phyloP scores from a whole-genome alignment of 768 basidiomycete genomes.

The Cystoderma amianthinum region DNA sequence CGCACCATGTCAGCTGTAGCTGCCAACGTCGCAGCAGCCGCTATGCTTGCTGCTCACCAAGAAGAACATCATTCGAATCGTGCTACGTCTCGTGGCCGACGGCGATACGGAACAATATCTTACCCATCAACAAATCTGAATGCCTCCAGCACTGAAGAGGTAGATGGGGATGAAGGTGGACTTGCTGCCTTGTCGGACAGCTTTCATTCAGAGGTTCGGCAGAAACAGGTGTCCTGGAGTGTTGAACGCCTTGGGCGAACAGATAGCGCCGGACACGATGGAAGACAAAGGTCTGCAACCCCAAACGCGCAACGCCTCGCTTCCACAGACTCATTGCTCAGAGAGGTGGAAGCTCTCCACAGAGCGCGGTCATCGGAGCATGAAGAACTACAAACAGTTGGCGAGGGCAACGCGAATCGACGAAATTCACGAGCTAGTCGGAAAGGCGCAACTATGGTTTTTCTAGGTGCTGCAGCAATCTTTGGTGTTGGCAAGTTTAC shows the following conservation, averaged over 20 bases:
- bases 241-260: slow-evolving; percentile 43
- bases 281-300: slow-evolving; percentile 21
- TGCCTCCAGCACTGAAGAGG: slow-evolving; percentile 15
- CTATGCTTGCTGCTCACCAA: slow-evolving; percentile 60
- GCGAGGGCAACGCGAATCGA: slow-evolving; percentile 15
- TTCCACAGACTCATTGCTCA: slow-evolving; percentile 17
- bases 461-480: slow-evolving; percentile 71
- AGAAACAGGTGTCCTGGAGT: slow-evolving; percentile 63
- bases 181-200: slow-evolving; percentile 62
- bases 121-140: slow-evolving; percentile 3
- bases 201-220: slow-evolving; percentile 67
- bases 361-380: slow-evolving; percentile 37
- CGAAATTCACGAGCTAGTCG: slow-evolving; percentile 59
- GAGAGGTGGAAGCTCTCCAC: slow-evolving; percentile 1
- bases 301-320: slow-evolving; percentile 25
- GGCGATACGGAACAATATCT: slow-evolving; percentile 2
- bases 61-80: slow-evolving; percentile 25
- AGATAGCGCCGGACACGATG: slow-evolving; percentile 34
- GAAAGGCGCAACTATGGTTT: slow-evolving; percentile 72
- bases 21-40: slow-evolving; percentile 65
- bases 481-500: slow-evolving; percentile 57
- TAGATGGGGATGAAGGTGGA: slow-evolving; percentile 45
- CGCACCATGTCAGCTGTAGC: slow-evolving; percentile 65
- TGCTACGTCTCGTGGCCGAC: neutral
- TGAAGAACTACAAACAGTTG: slow-evolving; percentile 13